A percentile compares a stretch with the other conserved stretches of the same genome.
These are phyloP conservation scores for Vitrella brassicaformis DNA, from an alignment of 73 alveolate species.

Conservation along the genomic window DNA sequence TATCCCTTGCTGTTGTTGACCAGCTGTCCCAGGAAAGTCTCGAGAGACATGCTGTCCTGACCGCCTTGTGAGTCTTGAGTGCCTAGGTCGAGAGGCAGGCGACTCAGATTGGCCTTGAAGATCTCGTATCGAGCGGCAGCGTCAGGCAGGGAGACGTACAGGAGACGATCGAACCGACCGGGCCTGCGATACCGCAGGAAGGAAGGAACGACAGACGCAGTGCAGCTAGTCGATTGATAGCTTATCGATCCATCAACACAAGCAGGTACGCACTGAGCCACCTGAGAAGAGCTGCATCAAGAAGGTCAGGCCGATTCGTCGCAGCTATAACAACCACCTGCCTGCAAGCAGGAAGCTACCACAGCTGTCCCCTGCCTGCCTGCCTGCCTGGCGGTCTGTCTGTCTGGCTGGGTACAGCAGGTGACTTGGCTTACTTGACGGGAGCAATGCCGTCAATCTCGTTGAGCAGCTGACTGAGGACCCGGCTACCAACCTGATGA, in stretches of 20 bases:
- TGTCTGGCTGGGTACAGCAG: no score
- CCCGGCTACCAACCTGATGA: constrained; percentile 52
- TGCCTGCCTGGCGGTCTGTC: no score
- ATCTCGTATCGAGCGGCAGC: constrained; percentile 60
- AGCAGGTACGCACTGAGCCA: no score
- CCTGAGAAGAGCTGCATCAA: constrained; percentile 53
- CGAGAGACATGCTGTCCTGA: no score
- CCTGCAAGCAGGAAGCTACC: constrained; percentile 6
- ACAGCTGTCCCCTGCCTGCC: no score
- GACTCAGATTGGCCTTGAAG: constrained; percentile 41
- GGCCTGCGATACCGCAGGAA: no score
- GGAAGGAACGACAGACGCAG: no score
- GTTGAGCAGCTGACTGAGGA: constrained; percentile 78
- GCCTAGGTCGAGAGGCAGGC: constrained; percentile 40
- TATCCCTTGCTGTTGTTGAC: not conserved
- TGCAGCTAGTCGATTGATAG: no score
- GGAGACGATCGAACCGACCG: constrained; percentile 75
- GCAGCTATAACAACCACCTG: constrained; percentile 88
- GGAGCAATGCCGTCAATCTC: constrained; percentile 89
- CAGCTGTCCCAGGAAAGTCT: not conserved
- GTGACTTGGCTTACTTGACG: no score
- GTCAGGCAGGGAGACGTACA: constrained; percentile 73
- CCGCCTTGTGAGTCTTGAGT: no score
- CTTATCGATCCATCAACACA: no score
- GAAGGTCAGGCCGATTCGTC: constrained; percentile 83